Conservation (phyloP, 1,284 basidiomycete species). For the Sanghuangporus weigelae region DNA sequence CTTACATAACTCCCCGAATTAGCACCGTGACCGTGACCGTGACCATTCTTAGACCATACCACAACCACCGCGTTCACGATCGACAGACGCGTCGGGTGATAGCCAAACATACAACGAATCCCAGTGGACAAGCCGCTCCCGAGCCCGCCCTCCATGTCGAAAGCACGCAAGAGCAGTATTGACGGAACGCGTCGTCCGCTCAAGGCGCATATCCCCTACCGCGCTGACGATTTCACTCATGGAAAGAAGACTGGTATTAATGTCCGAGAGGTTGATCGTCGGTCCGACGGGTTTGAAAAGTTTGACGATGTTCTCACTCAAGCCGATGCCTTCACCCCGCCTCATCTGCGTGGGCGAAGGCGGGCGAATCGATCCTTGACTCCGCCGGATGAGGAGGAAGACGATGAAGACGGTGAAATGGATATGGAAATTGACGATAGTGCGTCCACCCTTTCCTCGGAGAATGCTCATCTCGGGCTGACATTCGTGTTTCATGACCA, state of each 20-base stretch:
- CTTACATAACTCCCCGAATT: background rate
- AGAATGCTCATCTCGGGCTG: slow-evolving; percentile 20
- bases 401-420: slow-evolving; percentile 56
- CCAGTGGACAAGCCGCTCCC: background rate
- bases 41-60: background rate
- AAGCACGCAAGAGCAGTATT: slow-evolving; percentile 32
- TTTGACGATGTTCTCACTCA: slow-evolving; percentile 72
- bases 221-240: slow-evolving; percentile 64
- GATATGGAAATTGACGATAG: slow-evolving; percentile 65
- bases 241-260: slow-evolving; percentile 74
- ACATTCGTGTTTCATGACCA: slow-evolving; percentile 12
- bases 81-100: background rate
- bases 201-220: slow-evolving; percentile 67
- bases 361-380: slow-evolving; percentile 35
- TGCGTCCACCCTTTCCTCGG: slow-evolving; percentile 31
- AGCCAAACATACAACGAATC: background rate
- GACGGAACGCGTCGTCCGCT: slow-evolving; percentile 32
- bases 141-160: slow-evolving; percentile 8
- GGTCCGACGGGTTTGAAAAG: slow-evolving; percentile 82
- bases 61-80: background rate
- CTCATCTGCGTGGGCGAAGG: slow-evolving; percentile 38
- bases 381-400: slow-evolving; percentile 28
- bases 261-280: slow-evolving; percentile 61
- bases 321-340: slow-evolving; percentile 59
- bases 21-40: background rate